phyloP scores from a whole-genome alignment of 768 basidiomycete genomes.

The Antrodiella citrinella region DNA sequence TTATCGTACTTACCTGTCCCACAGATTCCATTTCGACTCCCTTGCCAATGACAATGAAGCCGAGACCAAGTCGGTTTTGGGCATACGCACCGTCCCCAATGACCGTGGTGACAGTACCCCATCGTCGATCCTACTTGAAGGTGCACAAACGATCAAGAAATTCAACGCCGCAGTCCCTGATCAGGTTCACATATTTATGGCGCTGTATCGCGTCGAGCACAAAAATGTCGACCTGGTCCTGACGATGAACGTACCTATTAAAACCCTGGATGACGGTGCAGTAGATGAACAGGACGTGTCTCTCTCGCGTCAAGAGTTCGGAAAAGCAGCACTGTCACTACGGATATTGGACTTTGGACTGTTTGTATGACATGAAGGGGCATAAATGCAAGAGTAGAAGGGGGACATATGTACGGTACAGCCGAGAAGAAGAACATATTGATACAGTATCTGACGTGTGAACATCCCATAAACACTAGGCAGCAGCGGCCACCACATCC shows the following conservation, averaged over 20 bases:
- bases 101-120: conserved; percentile 39
- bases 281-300: conserved; percentile 30
- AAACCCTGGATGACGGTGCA: conserved; percentile 35
- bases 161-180: conserved; percentile 60
- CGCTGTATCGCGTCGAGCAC: conserved; percentile 66
- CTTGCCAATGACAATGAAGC: conserved; percentile 90
- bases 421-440: background rate
- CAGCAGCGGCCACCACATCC: conserved; percentile 1
- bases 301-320: conserved; percentile 40
- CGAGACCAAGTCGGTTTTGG: conserved; percentile 35
- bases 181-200: conserved; percentile 68
- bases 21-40: conserved; percentile 88
- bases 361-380: conserved; percentile 43
- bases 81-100: conserved; percentile 32
- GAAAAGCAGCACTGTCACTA: conserved; percentile 48
- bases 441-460: background rate
- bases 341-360: conserved; percentile 59
- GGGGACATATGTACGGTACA: background rate
- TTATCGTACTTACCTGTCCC: conserved; percentile 5
- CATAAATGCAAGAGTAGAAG: background rate
- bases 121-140: conserved; percentile 52
- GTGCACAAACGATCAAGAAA: conserved; percentile 68
- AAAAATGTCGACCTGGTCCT: conserved; percentile 78
- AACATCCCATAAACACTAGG: background rate
- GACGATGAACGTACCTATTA: conserved; percentile 72